Percentiles rank a stretch among this genome's conserved stretches.
phyloP scores from a whole-genome alignment of 129 eudicot species.

The Escallonia rubra region DNA sequence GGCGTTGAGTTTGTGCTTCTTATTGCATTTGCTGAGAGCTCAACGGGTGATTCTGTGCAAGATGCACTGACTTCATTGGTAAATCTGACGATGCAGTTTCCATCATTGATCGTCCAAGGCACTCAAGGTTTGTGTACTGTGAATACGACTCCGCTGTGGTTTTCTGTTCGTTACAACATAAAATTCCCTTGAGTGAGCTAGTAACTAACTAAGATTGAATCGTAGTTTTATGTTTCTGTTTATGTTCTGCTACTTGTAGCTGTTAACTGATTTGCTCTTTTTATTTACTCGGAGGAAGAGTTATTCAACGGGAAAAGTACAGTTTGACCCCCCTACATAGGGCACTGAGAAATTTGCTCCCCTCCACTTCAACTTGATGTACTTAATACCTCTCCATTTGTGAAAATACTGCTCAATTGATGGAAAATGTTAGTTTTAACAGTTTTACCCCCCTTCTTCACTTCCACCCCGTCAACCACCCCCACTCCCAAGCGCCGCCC shows the following conservation, averaged over 20 bases:
- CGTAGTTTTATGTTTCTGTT: not conserved
- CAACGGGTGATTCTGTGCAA: constrained; percentile 55
- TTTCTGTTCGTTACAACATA: not conserved
- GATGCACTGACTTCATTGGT: constrained; percentile 65
- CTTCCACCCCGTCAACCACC: too few species aligned
- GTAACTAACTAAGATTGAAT: not conserved
- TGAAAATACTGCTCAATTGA: too few species aligned
- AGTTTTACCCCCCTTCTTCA: too few species aligned
- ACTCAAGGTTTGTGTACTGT: constrained; percentile 54
- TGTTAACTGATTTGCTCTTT: not conserved
- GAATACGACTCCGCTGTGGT: not conserved
- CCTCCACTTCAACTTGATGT: too few species aligned
- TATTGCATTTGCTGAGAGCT: constrained; percentile 41
- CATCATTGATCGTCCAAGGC: constrained; percentile 75
- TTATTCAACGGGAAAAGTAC: too few species aligned
- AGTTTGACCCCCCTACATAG: too few species aligned
- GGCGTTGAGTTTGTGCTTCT: constrained; percentile 81
- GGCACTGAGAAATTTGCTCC: too few species aligned
- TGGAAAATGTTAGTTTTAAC: too few species aligned
- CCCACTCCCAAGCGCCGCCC: too few species aligned
- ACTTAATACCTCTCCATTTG: too few species aligned
- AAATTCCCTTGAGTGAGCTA: not conserved
- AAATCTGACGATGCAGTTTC: constrained; percentile 49
- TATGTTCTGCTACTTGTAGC: not conserved
- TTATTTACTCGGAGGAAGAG: too few species aligned